phyloP scores from a whole-genome alignment of 2,329 filamentous ascomycete species.

The Camillea tinctor region DNA sequence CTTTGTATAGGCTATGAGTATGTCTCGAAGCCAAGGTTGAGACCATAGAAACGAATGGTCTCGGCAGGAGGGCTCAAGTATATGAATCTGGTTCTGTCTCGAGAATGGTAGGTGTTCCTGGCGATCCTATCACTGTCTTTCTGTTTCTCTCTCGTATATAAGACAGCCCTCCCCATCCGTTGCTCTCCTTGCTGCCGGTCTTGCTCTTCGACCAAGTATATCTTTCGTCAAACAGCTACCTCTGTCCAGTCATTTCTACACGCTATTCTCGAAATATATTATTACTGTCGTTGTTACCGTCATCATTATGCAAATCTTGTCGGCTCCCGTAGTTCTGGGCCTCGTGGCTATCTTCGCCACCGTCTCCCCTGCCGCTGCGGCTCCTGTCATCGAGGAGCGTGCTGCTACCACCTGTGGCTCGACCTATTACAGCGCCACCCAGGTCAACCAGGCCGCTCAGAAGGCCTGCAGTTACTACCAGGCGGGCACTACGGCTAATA shows the following conservation, averaged over 20 bases:
- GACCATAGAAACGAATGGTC: too few species aligned
- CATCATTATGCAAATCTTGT: constrained; percentile 18
- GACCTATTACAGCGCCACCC: constrained; percentile 48
- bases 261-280: neutral
- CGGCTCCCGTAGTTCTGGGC: constrained; percentile 19
- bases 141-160: neutral
- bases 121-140: neutral
- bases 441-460: constrained; percentile 49
- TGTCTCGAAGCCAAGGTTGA: too few species aligned
- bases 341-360: constrained; percentile 24
- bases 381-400: constrained; percentile 36
- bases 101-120: neutral
- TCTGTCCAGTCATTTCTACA: neutral
- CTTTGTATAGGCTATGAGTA: too few species aligned
- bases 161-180: neutral
- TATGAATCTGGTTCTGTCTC: neutral
- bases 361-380: constrained; percentile 20
- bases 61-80: neutral
- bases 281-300: too few species aligned
- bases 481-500: constrained; percentile 47
- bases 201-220: neutral
- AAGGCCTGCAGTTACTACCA: constrained; percentile 52
- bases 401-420: constrained; percentile 53
- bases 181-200: neutral
- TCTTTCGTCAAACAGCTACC: neutral